Percentiles rank a stretch among this genome's conserved stretches.
Evolutionary conservation across 2,329 filamentous ascomycete genomes (phyloP).

Genomic region (Pyrenophora teres): DNA sequence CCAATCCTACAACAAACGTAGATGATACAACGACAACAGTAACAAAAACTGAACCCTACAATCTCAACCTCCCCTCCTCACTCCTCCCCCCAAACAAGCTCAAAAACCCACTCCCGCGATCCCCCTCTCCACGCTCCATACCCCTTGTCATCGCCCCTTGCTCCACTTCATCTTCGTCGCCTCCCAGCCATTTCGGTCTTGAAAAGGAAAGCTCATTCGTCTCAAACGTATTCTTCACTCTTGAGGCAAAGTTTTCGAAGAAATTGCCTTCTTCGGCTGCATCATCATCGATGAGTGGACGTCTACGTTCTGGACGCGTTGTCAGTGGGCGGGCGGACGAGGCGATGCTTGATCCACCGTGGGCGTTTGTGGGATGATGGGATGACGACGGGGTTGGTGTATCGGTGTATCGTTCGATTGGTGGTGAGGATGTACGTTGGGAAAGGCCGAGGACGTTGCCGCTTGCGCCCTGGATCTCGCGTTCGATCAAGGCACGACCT

Average conservation of each 20-base stretch:
- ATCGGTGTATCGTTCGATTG: conserved; percentile 35
- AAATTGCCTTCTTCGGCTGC: conserved; percentile 77
- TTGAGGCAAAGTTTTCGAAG: conserved; percentile 79
- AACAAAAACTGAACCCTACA: conserved; percentile 18
- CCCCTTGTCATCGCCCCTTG: conserved; percentile 12
- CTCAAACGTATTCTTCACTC: conserved; percentile 91
- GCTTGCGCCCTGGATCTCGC: conserved; percentile 64
- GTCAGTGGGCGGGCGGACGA: conserved; percentile 4
- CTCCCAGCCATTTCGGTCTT: conserved; percentile 80
- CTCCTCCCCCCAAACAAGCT: conserved; percentile 42
- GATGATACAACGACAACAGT: too few relatives aligned
- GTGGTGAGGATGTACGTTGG: conserved; percentile 22
- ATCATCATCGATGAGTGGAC: conserved; percentile 54
- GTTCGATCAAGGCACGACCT: conserved; percentile 85
- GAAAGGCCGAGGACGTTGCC: conserved; percentile 42
- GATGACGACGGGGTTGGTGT: conserved; percentile 14
- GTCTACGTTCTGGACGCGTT: conserved; percentile 19
- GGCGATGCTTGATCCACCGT: conserved; percentile 17
- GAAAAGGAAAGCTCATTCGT: conserved; percentile 60
- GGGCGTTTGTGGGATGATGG: not conserved
- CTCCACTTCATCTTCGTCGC: conserved; percentile 49
- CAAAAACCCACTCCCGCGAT: conserved; percentile 27
- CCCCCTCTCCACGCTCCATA: conserved; percentile 10
- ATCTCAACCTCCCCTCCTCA: conserved; percentile 42
- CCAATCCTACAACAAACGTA: not conserved